These are phyloP conservation scores for Botryobasidium botryosum DNA, from an alignment of 768 basidiomycete genomes.

Conservation along the genomic window DNA sequence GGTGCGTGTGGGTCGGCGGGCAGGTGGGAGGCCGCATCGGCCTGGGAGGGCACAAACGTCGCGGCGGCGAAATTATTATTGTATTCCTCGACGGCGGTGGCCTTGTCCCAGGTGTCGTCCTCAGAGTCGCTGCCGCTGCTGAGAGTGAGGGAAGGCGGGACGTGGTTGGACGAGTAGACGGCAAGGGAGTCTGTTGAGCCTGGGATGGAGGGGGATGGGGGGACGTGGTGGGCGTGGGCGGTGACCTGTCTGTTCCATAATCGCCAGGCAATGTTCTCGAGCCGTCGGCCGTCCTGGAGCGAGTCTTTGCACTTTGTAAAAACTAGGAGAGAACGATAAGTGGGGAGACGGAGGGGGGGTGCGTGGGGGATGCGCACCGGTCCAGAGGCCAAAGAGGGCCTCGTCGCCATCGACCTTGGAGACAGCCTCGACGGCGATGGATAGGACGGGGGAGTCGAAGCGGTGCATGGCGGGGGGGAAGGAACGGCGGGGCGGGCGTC, in stretches of 20 bases:
- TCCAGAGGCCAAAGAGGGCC: conserved; percentile 50
- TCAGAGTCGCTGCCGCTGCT: too few relatives aligned
- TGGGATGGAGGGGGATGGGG: conserved; percentile 30
- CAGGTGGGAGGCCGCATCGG: too few relatives aligned
- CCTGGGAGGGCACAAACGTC: too few relatives aligned
- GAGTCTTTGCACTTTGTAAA: conserved; percentile 73
- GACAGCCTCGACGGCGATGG: conserved; percentile 47
- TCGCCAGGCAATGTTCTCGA: conserved; percentile 82
- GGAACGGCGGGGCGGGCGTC: conserved; percentile 5
- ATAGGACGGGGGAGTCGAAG: conserved; percentile 33
- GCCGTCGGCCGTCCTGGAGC: conserved; percentile 58
- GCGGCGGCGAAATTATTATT: too few relatives aligned
- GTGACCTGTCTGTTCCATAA: conserved; percentile 58
- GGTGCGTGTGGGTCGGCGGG: too few relatives aligned
- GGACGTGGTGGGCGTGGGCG: conserved; percentile 15
- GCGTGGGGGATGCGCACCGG: conserved; percentile 29
- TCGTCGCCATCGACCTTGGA: conserved; percentile 51
- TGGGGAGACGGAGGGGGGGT: conserved; percentile 7
- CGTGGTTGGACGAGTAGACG: too few relatives aligned
- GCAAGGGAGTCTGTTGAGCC: too few relatives aligned
- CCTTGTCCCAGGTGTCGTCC: too few relatives aligned
- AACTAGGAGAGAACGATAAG: conserved; percentile 27
- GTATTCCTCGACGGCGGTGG: too few relatives aligned
- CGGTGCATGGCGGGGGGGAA: conserved; percentile 7
- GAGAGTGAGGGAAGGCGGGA: too few relatives aligned